These are phyloP conservation scores for Ceratonia siliqua DNA, from an alignment of 306 rosid genomes.

Conservation along the genomic window DNA sequence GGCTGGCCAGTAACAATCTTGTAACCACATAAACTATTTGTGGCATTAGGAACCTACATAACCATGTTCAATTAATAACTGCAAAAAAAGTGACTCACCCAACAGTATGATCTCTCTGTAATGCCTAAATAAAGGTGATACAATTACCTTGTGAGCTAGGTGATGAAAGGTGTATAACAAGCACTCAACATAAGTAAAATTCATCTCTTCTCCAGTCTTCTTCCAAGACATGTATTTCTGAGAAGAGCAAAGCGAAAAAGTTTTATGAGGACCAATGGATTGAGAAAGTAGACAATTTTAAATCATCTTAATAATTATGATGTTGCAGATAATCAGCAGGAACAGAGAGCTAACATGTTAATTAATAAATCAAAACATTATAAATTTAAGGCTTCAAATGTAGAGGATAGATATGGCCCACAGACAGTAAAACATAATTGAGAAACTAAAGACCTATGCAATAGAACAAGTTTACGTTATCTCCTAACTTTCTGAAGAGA, in stretches of 20 bases:
- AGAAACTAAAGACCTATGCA: background rate
- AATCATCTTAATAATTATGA: background rate
- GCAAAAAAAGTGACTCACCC: conserved; percentile 7
- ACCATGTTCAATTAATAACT: conserved; percentile 23
- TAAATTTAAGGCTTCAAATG: background rate
- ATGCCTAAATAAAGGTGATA: conserved; percentile 20
- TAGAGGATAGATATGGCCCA: background rate
- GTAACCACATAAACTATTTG: conserved; percentile 96
- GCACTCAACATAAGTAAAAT: conserved; percentile 94
- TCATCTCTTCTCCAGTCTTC: conserved; percentile 92
- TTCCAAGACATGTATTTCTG: conserved; percentile 91
- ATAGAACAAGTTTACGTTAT: background rate
- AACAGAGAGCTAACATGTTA: background rate
- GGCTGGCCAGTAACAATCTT: conserved; percentile 98
- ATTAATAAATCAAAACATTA: background rate
- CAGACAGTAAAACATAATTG: too few species aligned
- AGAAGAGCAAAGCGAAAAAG: conserved; percentile 25
- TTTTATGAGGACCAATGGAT: conserved; percentile 3
- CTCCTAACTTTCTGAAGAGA: background rate
- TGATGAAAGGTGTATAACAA: conserved; percentile 92
- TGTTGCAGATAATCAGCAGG: background rate
- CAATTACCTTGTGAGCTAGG: conserved; percentile 85
- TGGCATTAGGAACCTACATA: conserved; percentile 94
- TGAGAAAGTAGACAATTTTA: background rate
- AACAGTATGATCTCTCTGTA: conserved; percentile 4